Conservation (phyloP, 2,329 filamentous ascomycete genomes). For the Paecilomyces sp. region DNA sequence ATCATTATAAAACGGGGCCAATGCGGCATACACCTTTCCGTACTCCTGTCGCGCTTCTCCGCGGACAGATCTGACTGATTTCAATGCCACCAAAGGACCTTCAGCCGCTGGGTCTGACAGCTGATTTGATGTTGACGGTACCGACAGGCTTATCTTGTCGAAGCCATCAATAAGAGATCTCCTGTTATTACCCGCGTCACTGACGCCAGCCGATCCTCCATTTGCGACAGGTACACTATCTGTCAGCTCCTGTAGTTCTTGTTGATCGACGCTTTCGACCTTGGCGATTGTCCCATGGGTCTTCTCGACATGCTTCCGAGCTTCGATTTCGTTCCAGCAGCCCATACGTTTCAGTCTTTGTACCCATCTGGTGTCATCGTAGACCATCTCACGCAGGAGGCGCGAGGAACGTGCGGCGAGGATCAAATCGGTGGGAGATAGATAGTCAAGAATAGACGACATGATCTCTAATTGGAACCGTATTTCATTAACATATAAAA, state of each 20-base stretch:
- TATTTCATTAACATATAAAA: conserved; percentile 2
- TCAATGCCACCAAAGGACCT: conserved; percentile 62
- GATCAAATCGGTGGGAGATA: conserved; percentile 78
- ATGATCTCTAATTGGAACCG: conserved; percentile 63
- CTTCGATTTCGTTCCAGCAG: conserved; percentile 85
- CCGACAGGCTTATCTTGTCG: conserved; percentile 61
- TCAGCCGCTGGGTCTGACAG: conserved; percentile 48
- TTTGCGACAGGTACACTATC: conserved; percentile 7
- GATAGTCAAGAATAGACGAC: conserved; percentile 78
- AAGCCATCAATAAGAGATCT: conserved; percentile 61
- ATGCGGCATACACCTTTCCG: conserved; percentile 78
- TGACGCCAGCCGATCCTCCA: background rate
- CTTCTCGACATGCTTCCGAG: conserved; percentile 72
- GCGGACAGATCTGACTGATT: conserved; percentile 66
- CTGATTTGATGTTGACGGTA: conserved; percentile 22
- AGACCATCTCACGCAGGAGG: conserved; percentile 94
- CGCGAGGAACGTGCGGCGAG: conserved; percentile 76
- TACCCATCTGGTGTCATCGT: conserved; percentile 95
- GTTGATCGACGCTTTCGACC: conserved; percentile 17
- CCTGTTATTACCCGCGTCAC: conserved; percentile 13
- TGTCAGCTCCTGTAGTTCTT: conserved; percentile 18
- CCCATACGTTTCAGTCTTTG: conserved; percentile 77
- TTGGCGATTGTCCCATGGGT: conserved; percentile 34
- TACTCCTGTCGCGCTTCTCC: conserved; percentile 85
- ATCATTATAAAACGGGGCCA: conserved; percentile 85